Conservation (phyloP, 768 basidiomycete genomes). For the Lactarius psammicola region DNA sequence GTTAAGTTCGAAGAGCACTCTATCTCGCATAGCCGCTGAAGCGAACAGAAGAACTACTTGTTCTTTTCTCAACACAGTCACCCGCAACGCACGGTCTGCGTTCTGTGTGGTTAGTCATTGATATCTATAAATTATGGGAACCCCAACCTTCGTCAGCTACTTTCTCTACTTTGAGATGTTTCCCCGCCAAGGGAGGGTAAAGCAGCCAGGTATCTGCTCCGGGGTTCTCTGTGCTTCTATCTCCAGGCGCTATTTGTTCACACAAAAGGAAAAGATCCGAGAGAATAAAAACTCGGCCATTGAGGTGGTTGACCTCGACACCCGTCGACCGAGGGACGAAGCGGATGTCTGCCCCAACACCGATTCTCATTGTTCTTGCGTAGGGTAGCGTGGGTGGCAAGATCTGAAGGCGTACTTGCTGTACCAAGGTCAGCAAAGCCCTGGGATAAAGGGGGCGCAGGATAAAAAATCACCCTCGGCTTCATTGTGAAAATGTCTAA, state of each 20-base stretch:
- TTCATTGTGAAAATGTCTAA: constrained; percentile 96
- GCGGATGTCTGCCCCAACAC: constrained; percentile 66
- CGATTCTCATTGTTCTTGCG: constrained; percentile 70
- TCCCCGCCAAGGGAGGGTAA: constrained; percentile 94
- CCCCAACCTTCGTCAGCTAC: constrained; percentile 57
- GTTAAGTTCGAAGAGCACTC: constrained; percentile 64
- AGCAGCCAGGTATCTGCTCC: constrained; percentile 86
- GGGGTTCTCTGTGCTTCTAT: constrained; percentile 53
- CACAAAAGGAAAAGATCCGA: constrained; percentile 92
- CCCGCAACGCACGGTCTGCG: constrained; percentile 68
- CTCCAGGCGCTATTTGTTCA: constrained; percentile 65
- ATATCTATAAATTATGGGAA: neutral
- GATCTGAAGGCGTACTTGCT: constrained; percentile 93
- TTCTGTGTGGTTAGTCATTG: constrained; percentile 7
- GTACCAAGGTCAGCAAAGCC: constrained; percentile 14
- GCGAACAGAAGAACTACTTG: constrained; percentile 63
- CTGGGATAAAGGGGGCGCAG: neutral
- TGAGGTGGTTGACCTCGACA: constrained; percentile 66
- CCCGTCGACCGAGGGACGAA: constrained; percentile 78
- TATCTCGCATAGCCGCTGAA: constrained; percentile 57
- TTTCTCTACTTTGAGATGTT: constrained; percentile 75
- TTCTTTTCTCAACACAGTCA: constrained; percentile 89
- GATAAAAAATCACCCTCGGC: constrained; percentile 62
- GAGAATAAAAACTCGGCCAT: constrained; percentile 83
- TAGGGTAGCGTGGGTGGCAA: constrained; percentile 75